phyloP scores from a whole-genome alignment of 306 rosid species.

The Vigna trinervia region DNA sequence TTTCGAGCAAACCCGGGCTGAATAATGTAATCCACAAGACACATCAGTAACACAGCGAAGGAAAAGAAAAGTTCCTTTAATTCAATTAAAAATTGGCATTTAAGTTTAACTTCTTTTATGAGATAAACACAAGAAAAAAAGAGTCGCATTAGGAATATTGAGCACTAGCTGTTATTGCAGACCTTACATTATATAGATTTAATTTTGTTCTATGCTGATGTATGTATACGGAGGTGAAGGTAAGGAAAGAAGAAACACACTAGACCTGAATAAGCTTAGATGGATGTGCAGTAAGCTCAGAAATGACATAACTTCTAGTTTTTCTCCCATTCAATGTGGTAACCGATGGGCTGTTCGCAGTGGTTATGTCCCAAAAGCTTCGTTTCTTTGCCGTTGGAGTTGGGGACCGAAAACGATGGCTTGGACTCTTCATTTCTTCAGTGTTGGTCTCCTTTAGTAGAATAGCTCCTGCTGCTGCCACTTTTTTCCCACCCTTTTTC shows the following conservation, averaged over 20 bases:
- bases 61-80: neutral
- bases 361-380: conserved; percentile 97
- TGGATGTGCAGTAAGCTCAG: conserved; percentile 73
- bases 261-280: conserved; percentile 98
- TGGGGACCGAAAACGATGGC: conserved; percentile 82
- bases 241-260: conserved; percentile 28
- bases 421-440: conserved; percentile 76
- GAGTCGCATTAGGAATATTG: too few relatives aligned
- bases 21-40: conserved; percentile 44
- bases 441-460: conserved; percentile 65
- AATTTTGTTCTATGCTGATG: neutral
- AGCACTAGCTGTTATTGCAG: neutral
- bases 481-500: conserved; percentile 52
- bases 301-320: conserved; percentile 78
- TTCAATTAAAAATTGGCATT: neutral
- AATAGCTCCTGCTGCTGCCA: conserved; percentile 52
- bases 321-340: conserved; percentile 81
- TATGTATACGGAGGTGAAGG: neutral
- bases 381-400: conserved; percentile 80
- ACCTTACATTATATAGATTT: neutral
- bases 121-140: neutral
- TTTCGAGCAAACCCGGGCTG: conserved; percentile 93
- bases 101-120: neutral
- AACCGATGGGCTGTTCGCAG: conserved; percentile 80
- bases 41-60: conserved; percentile 49